A percentile compares a stretch with the other conserved stretches of the same genome.
These are phyloP conservation scores for Peronospora belbahrii DNA, from an alignment of 352 stramenopile genomes.

Conservation along the genomic window DNA sequence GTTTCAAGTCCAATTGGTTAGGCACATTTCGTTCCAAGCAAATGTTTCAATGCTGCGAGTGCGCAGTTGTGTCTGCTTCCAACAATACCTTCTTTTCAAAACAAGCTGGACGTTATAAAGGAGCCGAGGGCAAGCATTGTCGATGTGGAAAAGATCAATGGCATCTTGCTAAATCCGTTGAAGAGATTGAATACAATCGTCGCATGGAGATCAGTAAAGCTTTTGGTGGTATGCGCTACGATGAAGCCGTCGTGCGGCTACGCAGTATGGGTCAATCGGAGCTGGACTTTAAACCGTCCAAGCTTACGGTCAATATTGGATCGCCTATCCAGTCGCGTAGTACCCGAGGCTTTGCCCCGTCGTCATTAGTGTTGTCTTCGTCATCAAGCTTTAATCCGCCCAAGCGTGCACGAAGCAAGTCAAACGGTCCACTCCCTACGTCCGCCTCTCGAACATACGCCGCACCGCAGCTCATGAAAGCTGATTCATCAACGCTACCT, in stretches of 20 bases:
- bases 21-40: slow-evolving; percentile 81
- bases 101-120: slow-evolving; percentile 56
- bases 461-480: slow-evolving; percentile 19
- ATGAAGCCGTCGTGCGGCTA: slow-evolving; percentile 63
- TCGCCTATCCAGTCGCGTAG: slow-evolving; percentile 18
- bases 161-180: slow-evolving; percentile 73
- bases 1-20: slow-evolving; percentile 86
- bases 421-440: slow-evolving; percentile 21
- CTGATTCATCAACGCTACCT: slow-evolving; percentile 21
- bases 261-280: slow-evolving; percentile 52
- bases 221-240: slow-evolving; percentile 73
- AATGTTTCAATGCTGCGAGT: slow-evolving; percentile 83
- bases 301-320: slow-evolving; percentile 30
- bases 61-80: slow-evolving; percentile 39
- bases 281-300: slow-evolving; percentile 40
- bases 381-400: slow-evolving; percentile 11
- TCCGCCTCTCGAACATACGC: slow-evolving; percentile 22
- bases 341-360: slow-evolving; percentile 9
- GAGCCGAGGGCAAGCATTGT: slow-evolving; percentile 76
- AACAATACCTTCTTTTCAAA: slow-evolving; percentile 15
- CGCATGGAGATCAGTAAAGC: slow-evolving; percentile 80
- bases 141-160: slow-evolving; percentile 74
- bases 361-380: slow-evolving; percentile 5
- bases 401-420: slow-evolving; percentile 24
- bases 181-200: slow-evolving; percentile 79